These are phyloP conservation scores for Backusella australiensis DNA, from an alignment of 192 early-diverging fungal species.

Conservation along the genomic window DNA sequence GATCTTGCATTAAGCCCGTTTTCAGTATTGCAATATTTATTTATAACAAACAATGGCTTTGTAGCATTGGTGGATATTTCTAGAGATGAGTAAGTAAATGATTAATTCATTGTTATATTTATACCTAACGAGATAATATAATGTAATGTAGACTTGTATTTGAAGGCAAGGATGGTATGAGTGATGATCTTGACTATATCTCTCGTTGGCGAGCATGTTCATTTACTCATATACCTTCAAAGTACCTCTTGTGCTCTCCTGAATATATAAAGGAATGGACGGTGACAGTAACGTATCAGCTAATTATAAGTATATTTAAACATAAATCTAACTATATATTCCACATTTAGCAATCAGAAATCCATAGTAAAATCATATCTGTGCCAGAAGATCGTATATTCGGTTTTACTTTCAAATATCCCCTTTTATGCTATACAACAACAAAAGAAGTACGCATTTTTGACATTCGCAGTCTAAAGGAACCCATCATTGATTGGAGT, in stretches of 20 bases:
- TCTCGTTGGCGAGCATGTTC: not conserved
- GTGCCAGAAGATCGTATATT: not conserved
- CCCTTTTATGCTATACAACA: not conserved
- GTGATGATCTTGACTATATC: not conserved
- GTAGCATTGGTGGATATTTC: not conserved
- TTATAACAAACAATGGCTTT: not conserved
- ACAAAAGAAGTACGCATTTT: not conserved
- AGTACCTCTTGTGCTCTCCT: not conserved
- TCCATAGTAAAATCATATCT: not conserved
- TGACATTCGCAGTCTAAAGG: not conserved
- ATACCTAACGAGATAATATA: no score
- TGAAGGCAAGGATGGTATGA: not conserved
- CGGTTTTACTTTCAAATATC: not conserved
- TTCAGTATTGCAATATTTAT: not conserved
- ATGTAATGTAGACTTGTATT: not conserved
- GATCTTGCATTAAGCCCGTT: not conserved
- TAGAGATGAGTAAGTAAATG: not conserved
- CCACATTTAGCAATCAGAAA: not conserved
- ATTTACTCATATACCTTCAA: not conserved
- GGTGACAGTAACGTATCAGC: not conserved
- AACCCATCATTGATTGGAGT: not conserved
- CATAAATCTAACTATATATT: not conserved
- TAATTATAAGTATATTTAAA: not conserved
- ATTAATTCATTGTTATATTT: not conserved
- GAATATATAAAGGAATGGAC: not conserved